phyloP scores from a whole-genome alignment of 108 stramenopile genomes.

The Cyclostephanos invisitatus region DNA sequence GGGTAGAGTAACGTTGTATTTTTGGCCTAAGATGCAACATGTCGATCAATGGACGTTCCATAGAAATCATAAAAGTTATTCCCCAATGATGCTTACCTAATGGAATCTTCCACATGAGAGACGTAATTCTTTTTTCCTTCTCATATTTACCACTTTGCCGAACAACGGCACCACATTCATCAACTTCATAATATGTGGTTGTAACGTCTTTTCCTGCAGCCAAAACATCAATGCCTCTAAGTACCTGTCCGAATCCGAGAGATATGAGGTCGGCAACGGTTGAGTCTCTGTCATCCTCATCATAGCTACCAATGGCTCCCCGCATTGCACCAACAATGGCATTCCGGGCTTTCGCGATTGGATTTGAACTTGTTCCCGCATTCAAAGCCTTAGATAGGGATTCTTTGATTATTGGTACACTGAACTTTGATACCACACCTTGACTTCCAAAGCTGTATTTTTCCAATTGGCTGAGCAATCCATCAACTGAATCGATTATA shows the following conservation, averaged over 20 bases:
- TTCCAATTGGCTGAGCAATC: slow-evolving; percentile 26
- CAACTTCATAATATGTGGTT: slow-evolving; percentile 15
- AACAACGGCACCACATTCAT: neutral
- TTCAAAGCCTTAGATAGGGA: slow-evolving; percentile 5
- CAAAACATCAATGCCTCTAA: slow-evolving; percentile 9
- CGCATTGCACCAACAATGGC: slow-evolving; percentile 16
- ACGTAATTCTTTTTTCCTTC: slow-evolving; percentile 1
- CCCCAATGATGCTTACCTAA: slow-evolving; percentile 1
- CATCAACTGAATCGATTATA: slow-evolving; percentile 19
- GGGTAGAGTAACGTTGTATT: slow-evolving; percentile 9
- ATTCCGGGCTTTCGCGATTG: slow-evolving; percentile 4
- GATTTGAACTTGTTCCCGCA: slow-evolving; percentile 14
- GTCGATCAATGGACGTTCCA: neutral
- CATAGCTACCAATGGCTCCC: slow-evolving; percentile 14
- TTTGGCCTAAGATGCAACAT: slow-evolving; percentile 5
- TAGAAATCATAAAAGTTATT: neutral
- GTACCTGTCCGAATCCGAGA: slow-evolving; percentile 12
- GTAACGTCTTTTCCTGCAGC: neutral
- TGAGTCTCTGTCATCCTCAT: neutral
- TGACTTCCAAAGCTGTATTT: slow-evolving; percentile 19
- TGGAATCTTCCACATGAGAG: slow-evolving; percentile 48
- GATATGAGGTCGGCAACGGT: slow-evolving; percentile 37
- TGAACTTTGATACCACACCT: slow-evolving; percentile 34
- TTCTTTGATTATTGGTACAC: slow-evolving; percentile 7
- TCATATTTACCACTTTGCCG: neutral